A percentile compares a stretch with the other conserved stretches of the same genome.
These are phyloP conservation scores for Cyclotella atomus DNA, from an alignment of 108 stramenopile genomes.

Conservation along the genomic window DNA sequence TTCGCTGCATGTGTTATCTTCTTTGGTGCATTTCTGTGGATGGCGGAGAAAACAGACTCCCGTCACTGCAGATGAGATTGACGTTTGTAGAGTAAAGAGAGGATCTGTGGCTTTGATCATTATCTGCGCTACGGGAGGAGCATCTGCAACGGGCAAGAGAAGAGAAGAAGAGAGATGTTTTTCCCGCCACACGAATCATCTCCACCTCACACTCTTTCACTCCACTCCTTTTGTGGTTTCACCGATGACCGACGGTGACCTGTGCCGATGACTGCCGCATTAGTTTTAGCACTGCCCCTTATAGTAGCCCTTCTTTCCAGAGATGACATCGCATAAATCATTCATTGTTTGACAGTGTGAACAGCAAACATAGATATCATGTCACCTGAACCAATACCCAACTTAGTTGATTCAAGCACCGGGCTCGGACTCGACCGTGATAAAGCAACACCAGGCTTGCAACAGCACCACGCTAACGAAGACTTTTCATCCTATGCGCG, in stretches of 20 bases:
- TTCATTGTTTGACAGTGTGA: no score
- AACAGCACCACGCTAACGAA: slow-evolving; percentile 3
- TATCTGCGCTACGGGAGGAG: background rate
- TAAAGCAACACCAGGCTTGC: background rate
- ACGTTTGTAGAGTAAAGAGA: slow-evolving; percentile 40
- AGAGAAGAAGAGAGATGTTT: background rate
- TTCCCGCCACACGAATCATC: no score
- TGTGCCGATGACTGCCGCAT: no score
- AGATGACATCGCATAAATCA: no score
- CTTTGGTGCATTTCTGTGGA: background rate
- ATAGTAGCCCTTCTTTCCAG: no score
- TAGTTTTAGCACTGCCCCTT: no score
- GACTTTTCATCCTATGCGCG: slow-evolving; percentile 7
- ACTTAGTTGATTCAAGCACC: no score
- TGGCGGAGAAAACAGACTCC: slow-evolving; percentile 48
- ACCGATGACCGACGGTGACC: no score
- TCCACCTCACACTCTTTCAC: no score
- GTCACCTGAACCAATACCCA: no score
- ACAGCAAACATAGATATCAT: background rate
- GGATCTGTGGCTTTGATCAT: slow-evolving; percentile 29
- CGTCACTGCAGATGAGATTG: slow-evolving; percentile 31
- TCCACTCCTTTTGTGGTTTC: no score
- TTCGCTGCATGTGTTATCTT: background rate
- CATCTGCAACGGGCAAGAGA: background rate
- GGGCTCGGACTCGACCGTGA: no score